Evolutionary conservation across 768 basidiomycete genomes (phyloP).

Genomic region (Rhizopogon roseolus): DNA sequence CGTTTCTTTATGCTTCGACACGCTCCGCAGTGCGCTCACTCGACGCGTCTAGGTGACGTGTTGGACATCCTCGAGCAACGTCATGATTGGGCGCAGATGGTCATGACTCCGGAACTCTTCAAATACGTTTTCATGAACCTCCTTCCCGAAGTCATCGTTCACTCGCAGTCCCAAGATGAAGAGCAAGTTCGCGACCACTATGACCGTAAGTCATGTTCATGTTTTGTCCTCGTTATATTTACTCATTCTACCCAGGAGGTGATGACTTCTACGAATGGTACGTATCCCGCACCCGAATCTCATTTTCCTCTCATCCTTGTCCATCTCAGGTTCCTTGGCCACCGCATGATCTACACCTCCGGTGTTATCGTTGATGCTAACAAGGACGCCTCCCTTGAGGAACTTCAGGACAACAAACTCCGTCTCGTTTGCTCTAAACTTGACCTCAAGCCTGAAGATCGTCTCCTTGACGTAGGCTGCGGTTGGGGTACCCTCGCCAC

Average conservation of each 20-base stretch:
- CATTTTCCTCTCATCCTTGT: neutral
- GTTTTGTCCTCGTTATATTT: neutral
- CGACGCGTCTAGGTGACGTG: slow-evolving; percentile 65
- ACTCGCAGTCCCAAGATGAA: slow-evolving; percentile 88
- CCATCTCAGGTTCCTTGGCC: slow-evolving; percentile 75
- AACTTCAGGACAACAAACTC: slow-evolving; percentile 98
- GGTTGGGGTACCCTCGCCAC: slow-evolving; percentile 97
- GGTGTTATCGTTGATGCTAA: slow-evolving; percentile 76
- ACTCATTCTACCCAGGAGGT: slow-evolving; percentile 49
- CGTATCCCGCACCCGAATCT: slow-evolving; percentile 1
- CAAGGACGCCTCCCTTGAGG: slow-evolving; percentile 78
- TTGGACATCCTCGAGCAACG: slow-evolving; percentile 91
- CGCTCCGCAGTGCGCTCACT: neutral
- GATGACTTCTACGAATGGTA: slow-evolving; percentile 95
- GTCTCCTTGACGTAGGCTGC: slow-evolving; percentile 80
- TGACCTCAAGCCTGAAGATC: slow-evolving; percentile 80
- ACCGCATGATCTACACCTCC: slow-evolving; percentile 97
- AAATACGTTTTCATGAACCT: slow-evolving; percentile 87
- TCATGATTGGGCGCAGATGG: slow-evolving; percentile 93
- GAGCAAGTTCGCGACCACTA: slow-evolving; percentile 96
- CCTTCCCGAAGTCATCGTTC: slow-evolving; percentile 90
- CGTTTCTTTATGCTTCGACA: slow-evolving; percentile 13
- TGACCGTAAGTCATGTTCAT: slow-evolving; percentile 56
- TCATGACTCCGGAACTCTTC: slow-evolving; percentile 87
- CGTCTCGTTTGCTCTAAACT: slow-evolving; percentile 94